Base-by-base conservation (phyloP, 2,329 filamentous ascomycete species). In the Ophiostoma australiae region DNA sequence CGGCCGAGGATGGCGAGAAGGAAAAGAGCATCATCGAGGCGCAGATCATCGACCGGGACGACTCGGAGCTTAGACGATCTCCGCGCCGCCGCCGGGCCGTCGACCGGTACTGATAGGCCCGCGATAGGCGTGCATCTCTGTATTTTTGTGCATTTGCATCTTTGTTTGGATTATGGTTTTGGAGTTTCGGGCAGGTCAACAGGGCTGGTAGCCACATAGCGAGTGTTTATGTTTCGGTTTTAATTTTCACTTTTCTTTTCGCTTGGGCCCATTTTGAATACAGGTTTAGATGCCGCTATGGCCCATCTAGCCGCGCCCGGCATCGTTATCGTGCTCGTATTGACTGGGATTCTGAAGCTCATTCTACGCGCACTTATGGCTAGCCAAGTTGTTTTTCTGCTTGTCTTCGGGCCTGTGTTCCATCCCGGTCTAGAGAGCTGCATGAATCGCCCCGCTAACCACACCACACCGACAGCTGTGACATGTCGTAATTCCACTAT, bases 21-120 rank as follows among this genome's bases (percentile, higher is more conserved):
- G 70, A 68, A 48, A 72, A 67, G 52, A 75, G 73, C 69, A 75
- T 76, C 48, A 73, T 75, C 6, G 73, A 73, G 69, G 69, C 72
- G 4, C 72, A 72, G 27, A 72, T 67, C n/a, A 55, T 70, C 27
- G 74, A 74, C 5, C 37, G 69, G 5, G 71, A 74, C 68, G 75
- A 74, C 7, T 5, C 70, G 37, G 65, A 70, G 69, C 70, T 58
- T 17, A 65, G 75, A 10, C 72, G 75, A 33, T 74, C 75, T n/a
- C 74, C 75, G 8, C 72, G 75, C 15, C 70, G 73, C 11, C 72
- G 72, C 8, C 72, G 70, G 39, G 69, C 70, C 0, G 71, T 70
- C 10, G 63, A 66, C 35, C 20, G 35, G 8, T 41, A 66, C 20
- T 39, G 6, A 13, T 66, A 66, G 63, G 27, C 27, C 27, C 55